phyloP scores from a whole-genome alignment of 2,329 filamentous ascomycete species.

The Lachnellula cervina region DNA sequence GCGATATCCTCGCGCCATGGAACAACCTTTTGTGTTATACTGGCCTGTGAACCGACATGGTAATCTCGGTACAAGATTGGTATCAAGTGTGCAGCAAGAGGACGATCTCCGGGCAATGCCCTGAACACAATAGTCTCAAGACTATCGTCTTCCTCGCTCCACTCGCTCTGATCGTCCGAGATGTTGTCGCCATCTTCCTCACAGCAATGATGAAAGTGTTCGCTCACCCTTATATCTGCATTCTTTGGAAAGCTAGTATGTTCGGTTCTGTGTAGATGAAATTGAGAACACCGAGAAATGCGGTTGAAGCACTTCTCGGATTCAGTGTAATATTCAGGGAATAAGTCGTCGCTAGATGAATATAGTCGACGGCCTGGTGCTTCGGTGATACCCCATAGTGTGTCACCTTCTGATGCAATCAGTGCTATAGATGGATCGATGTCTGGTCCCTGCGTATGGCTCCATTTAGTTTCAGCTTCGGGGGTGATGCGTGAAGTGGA shows the following conservation, averaged over 20 bases:
- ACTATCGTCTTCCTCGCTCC: background rate
- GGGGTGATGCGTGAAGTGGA: background rate
- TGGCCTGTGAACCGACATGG: background rate
- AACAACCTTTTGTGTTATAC: slow-evolving; percentile 1
- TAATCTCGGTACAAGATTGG: background rate
- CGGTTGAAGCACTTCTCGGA: background rate
- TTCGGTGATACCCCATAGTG: background rate
- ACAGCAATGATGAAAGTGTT: background rate
- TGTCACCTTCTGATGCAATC: background rate
- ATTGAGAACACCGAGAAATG: background rate
- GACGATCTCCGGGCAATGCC: background rate
- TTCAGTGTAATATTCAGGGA: background rate
- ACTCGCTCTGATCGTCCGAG: background rate
- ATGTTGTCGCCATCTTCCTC: background rate
- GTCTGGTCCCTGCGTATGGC: background rate
- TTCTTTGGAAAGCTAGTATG: background rate
- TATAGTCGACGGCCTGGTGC: background rate
- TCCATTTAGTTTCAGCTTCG: background rate
- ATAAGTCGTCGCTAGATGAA: background rate
- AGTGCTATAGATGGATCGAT: background rate
- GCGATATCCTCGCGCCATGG: slow-evolving; percentile 1
- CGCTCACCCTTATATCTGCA: background rate
- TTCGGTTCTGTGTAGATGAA: background rate
- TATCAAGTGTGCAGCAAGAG: slow-evolving; percentile 3
- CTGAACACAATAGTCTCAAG: background rate